Base-by-base conservation (phyloP, 768 basidiomycete genomes). In the Cystobasidium onofrii region DNA sequence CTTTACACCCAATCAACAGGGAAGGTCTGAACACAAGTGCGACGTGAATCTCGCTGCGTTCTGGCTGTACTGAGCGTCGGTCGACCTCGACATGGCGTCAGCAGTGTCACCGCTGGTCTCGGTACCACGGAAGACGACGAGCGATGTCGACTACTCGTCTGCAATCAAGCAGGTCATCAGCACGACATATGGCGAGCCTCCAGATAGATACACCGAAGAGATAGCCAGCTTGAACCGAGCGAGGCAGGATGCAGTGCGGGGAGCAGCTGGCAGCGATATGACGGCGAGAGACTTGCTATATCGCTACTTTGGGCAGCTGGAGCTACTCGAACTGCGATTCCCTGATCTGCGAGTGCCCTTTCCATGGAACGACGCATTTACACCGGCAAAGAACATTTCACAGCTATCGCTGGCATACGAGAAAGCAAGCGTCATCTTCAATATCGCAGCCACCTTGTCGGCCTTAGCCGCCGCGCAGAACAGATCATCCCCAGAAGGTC, bases 291-390 rank as follows among this genome's bases (percentile, higher is more conserved):
- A 98, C 83, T 85, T 98, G 25, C 85, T 99, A 54, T 97, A 95
- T 88, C 97, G 96, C 83, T 99, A 99, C 84, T 99, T 98, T 83
- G 95, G 96, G 41, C 96, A 99, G 81, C 88, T 99, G 54, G 96
- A 99, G 79, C 87, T 98, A 3, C 87, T 99, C 46, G 96, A 99
- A 80, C 86, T 99, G 65, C 88, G 96, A 43, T 99, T 99, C 83
- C 87, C 95, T 10, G 95, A 98, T 81, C 92, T 98, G 76, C 87
- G 91, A 77, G 93, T 97, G 81, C 89, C 90, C 76, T 99, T 98
- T 79, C 89, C 92, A 0, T 99, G 96, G 84, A 86, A 89, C 75
- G 96, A 99, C 82, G 95, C 96, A 23, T 98, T 98, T 83, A 97
- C 92, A 73, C 85, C 85, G 83, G 64, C 73, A 69, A 98, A 98